phyloP scores from a whole-genome alignment of 1,284 basidiomycete species.

The Puccinia polysora region DNA sequence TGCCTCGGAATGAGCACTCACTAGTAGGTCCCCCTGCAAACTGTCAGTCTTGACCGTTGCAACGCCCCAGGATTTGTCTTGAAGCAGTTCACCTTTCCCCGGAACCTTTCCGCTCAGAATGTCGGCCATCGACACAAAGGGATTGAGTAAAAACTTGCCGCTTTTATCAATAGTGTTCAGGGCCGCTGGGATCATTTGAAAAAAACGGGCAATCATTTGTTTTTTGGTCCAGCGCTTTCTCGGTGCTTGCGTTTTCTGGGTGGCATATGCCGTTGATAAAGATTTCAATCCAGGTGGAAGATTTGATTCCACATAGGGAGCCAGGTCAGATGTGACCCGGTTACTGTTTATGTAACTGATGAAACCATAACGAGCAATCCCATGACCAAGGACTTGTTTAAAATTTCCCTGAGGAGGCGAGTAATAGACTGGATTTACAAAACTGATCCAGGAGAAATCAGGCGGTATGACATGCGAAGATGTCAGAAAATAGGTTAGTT shows the following conservation, averaged over 20 bases:
- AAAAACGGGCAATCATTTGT: slow-evolving; percentile 4
- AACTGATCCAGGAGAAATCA: background rate
- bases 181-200: slow-evolving; percentile 7
- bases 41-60: slow-evolving; percentile 41
- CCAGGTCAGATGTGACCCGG: slow-evolving; percentile 23
- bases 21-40: slow-evolving; percentile 23
- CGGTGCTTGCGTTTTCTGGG: background rate
- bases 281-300: slow-evolving; percentile 16
- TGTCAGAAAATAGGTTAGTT: no score
- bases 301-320: slow-evolving; percentile 16
- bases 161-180: background rate
- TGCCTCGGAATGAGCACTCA: slow-evolving; percentile 4
- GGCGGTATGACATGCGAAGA: background rate
- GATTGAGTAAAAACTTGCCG: background rate
- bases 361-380: slow-evolving; percentile 39
- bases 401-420: background rate
- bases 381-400: slow-evolving; percentile 5
- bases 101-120: slow-evolving; percentile 3
- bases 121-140: background rate
- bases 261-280: background rate
- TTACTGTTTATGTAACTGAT: slow-evolving; percentile 27
- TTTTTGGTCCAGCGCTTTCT: slow-evolving; percentile 14
- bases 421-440: slow-evolving; percentile 10
- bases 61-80: slow-evolving; percentile 21
- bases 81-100: background rate